Conservation (phyloP, 257 asterid genomes). For the Fraxinus quadrangulata region DNA sequence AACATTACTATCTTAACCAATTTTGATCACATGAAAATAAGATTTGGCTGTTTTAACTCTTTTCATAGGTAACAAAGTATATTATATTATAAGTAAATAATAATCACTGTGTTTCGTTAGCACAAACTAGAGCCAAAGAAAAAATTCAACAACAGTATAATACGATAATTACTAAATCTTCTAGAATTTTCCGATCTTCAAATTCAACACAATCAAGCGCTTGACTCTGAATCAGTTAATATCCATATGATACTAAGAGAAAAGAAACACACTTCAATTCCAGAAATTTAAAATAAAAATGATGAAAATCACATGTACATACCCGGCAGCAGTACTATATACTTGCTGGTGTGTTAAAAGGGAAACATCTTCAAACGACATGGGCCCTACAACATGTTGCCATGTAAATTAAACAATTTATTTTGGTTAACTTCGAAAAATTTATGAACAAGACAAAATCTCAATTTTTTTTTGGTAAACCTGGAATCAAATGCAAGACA, state of each 20-base stretch:
- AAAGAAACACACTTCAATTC: neutral
- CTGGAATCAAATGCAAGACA: slow-evolving; percentile 34
- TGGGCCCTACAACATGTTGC: slow-evolving; percentile 21
- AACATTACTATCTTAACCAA: too few species aligned
- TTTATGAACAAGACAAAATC: neutral
- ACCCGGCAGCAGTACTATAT: slow-evolving; percentile 15
- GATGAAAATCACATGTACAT: slow-evolving; percentile 14
- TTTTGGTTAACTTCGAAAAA: neutral
- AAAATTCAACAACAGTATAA: neutral
- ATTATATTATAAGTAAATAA: neutral
- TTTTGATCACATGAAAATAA: too few species aligned
- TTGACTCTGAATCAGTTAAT: neutral
- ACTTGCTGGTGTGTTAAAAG: slow-evolving; percentile 16
- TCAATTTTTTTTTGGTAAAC: neutral
- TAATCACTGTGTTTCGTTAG: neutral
- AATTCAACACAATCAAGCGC: slow-evolving; percentile 5
- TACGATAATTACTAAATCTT: too few species aligned
- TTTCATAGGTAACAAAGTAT: too few species aligned
- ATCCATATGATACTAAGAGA: neutral
- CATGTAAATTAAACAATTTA: slow-evolving; percentile 25
- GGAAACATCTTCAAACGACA: slow-evolving; percentile 14
- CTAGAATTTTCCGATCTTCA: too few species aligned
- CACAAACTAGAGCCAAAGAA: neutral
- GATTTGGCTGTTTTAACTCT: too few species aligned
- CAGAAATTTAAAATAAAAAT: neutral